Evolutionary conservation across 148 eudicot genomes (phyloP).

Genomic region (Amaranthus hypochondriacus): DNA sequence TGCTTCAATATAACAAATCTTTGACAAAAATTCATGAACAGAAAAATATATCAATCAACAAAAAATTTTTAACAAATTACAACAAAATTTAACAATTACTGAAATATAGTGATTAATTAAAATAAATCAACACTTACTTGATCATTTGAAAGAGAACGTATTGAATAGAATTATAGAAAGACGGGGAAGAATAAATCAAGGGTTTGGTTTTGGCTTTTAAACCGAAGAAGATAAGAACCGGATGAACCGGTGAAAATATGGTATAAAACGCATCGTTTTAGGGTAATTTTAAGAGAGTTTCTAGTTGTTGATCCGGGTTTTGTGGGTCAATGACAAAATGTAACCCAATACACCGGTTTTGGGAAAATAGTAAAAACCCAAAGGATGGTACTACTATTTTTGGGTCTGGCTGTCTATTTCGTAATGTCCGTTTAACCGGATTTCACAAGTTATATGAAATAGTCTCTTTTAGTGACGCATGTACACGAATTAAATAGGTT

Average conservation of each 20-base stretch:
- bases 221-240: constrained; percentile 41
- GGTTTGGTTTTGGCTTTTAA: constrained; percentile 19
- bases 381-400: not conserved
- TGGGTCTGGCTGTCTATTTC: too few species aligned
- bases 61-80: not conserved
- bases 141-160: constrained; percentile 20
- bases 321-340: not conserved
- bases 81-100: constrained; percentile 5
- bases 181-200: constrained; percentile 18
- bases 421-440: too few species aligned
- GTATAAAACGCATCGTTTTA: constrained; percentile 18
- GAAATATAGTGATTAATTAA: not conserved
- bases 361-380: constrained; percentile 21
- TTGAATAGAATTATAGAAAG: not conserved
- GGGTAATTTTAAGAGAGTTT: constrained; percentile 6
- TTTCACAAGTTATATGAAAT: too few species aligned
- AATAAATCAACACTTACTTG: constrained; percentile 25
- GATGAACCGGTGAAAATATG: constrained; percentile 52
- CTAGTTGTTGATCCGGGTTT: constrained; percentile 33
- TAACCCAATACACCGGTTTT: constrained; percentile 34
- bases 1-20: too few species aligned
- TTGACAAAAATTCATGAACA: not conserved
- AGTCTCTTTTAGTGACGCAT: too few species aligned
- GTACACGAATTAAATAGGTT: too few species aligned
- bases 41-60: not conserved